Evolutionary conservation across 306 rosid species (phyloP), one percentile per base, ranked within the genome.

Genomic region (Elaeagnus macrophylla): DNA sequence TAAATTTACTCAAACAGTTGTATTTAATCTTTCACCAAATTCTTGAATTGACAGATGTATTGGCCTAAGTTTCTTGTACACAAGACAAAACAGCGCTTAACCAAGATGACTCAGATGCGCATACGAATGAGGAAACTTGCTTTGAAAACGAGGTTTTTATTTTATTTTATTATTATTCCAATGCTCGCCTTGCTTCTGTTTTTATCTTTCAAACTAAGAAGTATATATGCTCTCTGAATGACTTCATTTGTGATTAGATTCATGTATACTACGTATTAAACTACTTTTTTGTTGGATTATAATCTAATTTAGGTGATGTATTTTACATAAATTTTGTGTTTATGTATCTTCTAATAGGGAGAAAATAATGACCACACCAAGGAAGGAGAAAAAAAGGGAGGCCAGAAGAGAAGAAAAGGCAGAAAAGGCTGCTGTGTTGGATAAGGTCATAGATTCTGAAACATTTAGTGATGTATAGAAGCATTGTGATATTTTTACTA

Each of bases 1-100:
- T 12, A 13, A 25, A 25, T 65, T 7, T 10, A 38, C 19, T 45
- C 15, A 14, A 25, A 45, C n/a, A 2, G 32, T 3, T 5, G 32
- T 45, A 6, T n/a, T 45, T 66, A 62, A 68, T 53, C 32, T 25
- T 45, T 40, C 57, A 41, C n/a, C 39, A 39, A 15, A 32, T 62
- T 69, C 59, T 40, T 71, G 37, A 39, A n/a, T 69, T 48, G 42
- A 40, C 70, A 91, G 99, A 71, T 87, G 87, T 87, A 84, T 71
- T 91, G 95, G 96, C 96, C n/a, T 19, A 86, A 91, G 81, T 63
- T 87, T 61, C 95, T 91, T 61, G n/a, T n/a, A n/a, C 96, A 91
- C 83, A 87, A 91, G 79, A 69, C 76, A 58, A 91, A 91, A 69
- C 96, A 91, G 61, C 85, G 97, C 13, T 67, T 86, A 67, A 86